Percentiles rank a stretch among this genome's conserved stretches.
Evolutionary conservation across 202 grass and related monocot genomes (phyloP).

Genomic region (Bolboschoenoplectus hybrid): DNA sequence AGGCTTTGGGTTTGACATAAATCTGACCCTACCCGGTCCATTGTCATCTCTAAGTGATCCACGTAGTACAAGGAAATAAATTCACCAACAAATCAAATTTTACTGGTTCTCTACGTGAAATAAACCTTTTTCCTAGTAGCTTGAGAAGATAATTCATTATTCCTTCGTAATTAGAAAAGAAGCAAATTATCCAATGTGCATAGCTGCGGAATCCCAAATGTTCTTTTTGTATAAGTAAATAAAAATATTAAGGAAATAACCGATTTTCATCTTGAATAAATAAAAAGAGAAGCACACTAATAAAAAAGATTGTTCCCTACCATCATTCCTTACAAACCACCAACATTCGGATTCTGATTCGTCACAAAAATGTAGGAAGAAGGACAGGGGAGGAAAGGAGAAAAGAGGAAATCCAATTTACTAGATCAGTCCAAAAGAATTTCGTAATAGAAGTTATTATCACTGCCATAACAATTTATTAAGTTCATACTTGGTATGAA

Average conservation of each 20-base stretch:
- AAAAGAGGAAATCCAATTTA: background rate
- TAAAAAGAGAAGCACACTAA: slow-evolving; percentile 2
- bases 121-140: background rate
- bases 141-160: background rate
- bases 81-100: background rate
- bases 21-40: no score
- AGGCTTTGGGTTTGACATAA: no score
- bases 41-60: background rate
- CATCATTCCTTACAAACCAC: background rate
- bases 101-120: background rate
- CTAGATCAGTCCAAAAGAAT: background rate
- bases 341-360: background rate
- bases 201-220: background rate
- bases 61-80: background rate
- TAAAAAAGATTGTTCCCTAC: background rate
- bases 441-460: background rate
- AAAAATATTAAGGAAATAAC: background rate
- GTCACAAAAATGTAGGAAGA: background rate
- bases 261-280: background rate
- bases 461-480: background rate
- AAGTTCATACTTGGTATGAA: background rate
- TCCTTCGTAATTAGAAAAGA: background rate
- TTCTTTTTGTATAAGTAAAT: background rate
- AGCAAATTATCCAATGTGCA: background rate
- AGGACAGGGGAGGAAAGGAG: background rate